Conservation (phyloP, 768 basidiomycete species). For the Amyloporia xantha region DNA sequence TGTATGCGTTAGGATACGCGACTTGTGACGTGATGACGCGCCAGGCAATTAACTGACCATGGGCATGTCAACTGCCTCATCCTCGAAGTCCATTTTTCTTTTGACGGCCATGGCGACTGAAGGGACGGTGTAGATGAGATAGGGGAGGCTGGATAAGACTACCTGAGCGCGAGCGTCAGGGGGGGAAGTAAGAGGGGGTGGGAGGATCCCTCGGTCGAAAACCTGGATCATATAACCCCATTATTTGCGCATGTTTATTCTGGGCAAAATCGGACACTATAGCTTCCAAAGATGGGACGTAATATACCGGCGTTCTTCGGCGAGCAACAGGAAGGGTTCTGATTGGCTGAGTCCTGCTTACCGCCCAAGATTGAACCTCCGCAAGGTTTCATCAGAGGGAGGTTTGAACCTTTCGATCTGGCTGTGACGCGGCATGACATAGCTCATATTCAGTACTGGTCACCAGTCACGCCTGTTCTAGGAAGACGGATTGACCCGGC, state of each 20-base stretch:
- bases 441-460: neutral
- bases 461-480: neutral
- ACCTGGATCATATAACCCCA: conserved; percentile 12
- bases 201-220: conserved; percentile 6
- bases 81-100: conserved; percentile 62
- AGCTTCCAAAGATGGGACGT: conserved; percentile 7
- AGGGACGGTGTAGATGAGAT: neutral
- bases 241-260: conserved; percentile 15
- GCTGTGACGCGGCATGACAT: conserved; percentile 2
- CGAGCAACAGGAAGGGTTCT: conserved; percentile 1
- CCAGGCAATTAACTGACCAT: conserved; percentile 4
- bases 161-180: conserved; percentile 7
- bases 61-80: conserved; percentile 30
- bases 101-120: conserved; percentile 55
- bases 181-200: conserved; percentile 13
- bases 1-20: conserved; percentile 19
- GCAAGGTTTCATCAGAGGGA: conserved; percentile 9
- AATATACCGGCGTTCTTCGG: conserved; percentile 16
- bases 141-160: neutral
- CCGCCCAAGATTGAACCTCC: conserved; percentile 10
- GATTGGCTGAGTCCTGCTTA: conserved; percentile 11
- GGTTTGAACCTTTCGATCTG: conserved; percentile 5
- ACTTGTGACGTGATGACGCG: conserved; percentile 10
- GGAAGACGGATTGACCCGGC: neutral
- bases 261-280: conserved; percentile 5